Evolutionary conservation across 2,329 filamentous ascomycete species (phyloP).

Genomic region (Daldinia sp.): DNA sequence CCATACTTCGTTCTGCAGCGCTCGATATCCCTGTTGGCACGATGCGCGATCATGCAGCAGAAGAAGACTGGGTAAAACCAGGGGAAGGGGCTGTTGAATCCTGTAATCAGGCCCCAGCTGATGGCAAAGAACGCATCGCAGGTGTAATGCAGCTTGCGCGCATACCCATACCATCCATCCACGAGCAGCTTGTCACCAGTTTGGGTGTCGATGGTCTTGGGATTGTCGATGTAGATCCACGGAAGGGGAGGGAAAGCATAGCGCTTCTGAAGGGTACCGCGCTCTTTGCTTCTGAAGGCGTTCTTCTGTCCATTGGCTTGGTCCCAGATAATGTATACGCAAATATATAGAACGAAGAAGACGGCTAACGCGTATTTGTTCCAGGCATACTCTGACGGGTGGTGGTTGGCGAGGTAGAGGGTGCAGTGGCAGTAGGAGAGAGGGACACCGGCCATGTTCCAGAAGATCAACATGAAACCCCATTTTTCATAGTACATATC

Average conservation of each 20-base stretch:
- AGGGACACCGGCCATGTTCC: constrained; percentile 93
- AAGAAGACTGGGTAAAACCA: constrained; percentile 94
- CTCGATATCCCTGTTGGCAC: constrained; percentile 79
- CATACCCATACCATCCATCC: constrained; percentile 85
- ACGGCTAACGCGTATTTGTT: constrained; percentile 74
- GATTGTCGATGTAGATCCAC: constrained; percentile 86
- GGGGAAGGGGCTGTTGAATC: constrained; percentile 77
- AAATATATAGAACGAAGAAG: constrained; percentile 79
- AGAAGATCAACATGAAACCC: constrained; percentile 98
- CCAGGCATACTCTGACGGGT: constrained; percentile 82
- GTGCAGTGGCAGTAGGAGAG: constrained; percentile 95
- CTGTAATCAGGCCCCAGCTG: constrained; percentile 65
- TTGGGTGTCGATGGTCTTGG: constrained; percentile 78
- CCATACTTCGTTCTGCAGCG: constrained; percentile 83
- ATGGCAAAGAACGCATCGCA: constrained; percentile 63
- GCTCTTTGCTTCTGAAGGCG: constrained; percentile 84
- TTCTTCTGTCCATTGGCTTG: constrained; percentile 95
- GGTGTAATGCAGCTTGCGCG: constrained; percentile 72
- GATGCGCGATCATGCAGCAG: constrained; percentile 81
- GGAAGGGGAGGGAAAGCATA: constrained; percentile 91
- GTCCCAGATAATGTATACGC: constrained; percentile 93
- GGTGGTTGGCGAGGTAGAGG: constrained; percentile 87
- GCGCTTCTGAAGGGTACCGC: constrained; percentile 76
- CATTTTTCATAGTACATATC: constrained; percentile 98
- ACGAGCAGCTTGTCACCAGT: constrained; percentile 82